Evolutionary conservation across 345 rosid species (phyloP), one percentile per base, ranked within the genome.

Genomic region (Litchi chinensis): DNA sequence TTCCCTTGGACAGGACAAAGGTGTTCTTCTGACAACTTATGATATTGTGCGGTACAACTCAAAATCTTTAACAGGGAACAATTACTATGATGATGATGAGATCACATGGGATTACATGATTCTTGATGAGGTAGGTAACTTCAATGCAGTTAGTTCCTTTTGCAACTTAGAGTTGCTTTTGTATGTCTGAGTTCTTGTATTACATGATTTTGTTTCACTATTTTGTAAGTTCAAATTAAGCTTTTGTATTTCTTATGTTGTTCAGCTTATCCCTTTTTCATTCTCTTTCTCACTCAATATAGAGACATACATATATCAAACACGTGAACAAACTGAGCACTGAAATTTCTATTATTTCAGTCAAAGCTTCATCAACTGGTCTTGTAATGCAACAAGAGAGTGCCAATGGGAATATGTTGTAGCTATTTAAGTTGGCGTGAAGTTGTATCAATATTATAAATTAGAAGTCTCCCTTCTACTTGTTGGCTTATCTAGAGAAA

Each of bases 91-190:
- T 57, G 97, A 89, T 40, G 92, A 94, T 79, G 87, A 83, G 68
- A 70, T 83, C 79, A 73, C 80, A 71, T 94, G 99, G 99, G 98
- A 96, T 83, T 96, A 96, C 83, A 91, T 96, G 97, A 91, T 96
- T 79, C 97, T 96, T 28, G 99, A 96, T 68, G 99, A 96, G 99
- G 99, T 96, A 84, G 26, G 50, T 24, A 46, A 71, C 65, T 75
- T 44, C 52, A 69, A 62, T 46, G 67, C 18, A 39, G 60, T 44
- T 46, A 59, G 62, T 48, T 70, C 7, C 18, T 21, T n/a, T 74
- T 41, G n/a, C 19, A 44, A 24, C 43, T 15, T 15, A 43, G 41
- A 74, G 32, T 43, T 63, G 56, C 13, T 41, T 40, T 74, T 60
- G 52, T 41, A 22, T 1, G 8, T 71, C 24, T 71, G 24, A 32